Evolutionary conservation across 202 grass and related monocot species (phyloP), one percentile per base, ranked within the genome.

Genomic region (Schoenoplectus tabernaemontani): DNA sequence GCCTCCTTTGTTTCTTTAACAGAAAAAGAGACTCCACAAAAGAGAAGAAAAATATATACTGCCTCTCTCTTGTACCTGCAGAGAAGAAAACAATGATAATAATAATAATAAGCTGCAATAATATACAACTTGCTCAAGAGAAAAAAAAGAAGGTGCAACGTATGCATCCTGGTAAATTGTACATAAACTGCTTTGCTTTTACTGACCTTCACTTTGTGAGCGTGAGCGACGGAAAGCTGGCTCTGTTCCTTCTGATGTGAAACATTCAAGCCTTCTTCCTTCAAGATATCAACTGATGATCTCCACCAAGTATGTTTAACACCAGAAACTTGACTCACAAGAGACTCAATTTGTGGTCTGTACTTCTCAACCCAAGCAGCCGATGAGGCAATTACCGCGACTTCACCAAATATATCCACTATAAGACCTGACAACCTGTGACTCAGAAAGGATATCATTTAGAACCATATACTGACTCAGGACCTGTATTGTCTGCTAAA

Each of bases 311-410:
- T 98, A 89, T 94, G 86, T 12, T 82, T 98, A 42, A 94, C 79
- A 82, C 84, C 86, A 79, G 56, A 39, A 85, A 98, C 48, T 84
- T 88, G 79, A 77, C 76, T 84, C 79, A 98, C 86, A 77, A 90
- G 84, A 64, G 85, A 87, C 69, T 98, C 86, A 68, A 98, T 98
- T 89, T 94, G 84, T 82, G 82, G 82, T 81, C 88, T 94, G 86
- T 94, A 94, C 84, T 89, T 98, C 84, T 98, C 95, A 86, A 98
- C 91, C 95, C 95, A 98, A 83, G 95, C 95, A 71, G 95, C 95
- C 84, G 95, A 98, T 84, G 95, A 98, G 86, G 95, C 89, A 66
- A 98, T 83, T 17, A 94, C 89, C 5, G 91, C 91, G 66, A 89
- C 83, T 64, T 98, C 91, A 79, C 87, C 83, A 89, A 98, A 94